Evolutionary conservation across 306 rosid species (phyloP).

Genomic region (Pterocarpus santalinus): DNA sequence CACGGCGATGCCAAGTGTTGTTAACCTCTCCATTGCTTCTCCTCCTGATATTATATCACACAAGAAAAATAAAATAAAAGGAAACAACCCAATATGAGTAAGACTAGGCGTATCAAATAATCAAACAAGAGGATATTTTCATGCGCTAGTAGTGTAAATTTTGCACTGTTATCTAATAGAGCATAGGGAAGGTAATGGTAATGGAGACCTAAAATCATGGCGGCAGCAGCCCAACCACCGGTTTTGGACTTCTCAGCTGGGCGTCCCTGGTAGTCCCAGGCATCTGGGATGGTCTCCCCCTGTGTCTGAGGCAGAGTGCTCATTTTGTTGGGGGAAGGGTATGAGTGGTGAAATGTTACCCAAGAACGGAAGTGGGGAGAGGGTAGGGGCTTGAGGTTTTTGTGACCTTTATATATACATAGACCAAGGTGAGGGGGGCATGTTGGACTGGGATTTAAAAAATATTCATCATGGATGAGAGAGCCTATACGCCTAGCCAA

Average conservation of each 20-base stretch:
- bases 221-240: conserved; percentile 87
- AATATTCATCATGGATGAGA: background rate
- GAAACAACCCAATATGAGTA: background rate
- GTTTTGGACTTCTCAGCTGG: conserved; percentile 71
- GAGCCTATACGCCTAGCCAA: conserved; percentile 21
- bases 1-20: conserved; percentile 83
- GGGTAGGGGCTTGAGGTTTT: background rate
- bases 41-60: conserved; percentile 60
- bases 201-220: conserved; percentile 80
- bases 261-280: conserved; percentile 83
- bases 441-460: background rate
- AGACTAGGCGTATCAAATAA: no score
- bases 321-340: conserved; percentile 30
- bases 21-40: conserved; percentile 84
- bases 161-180: no score
- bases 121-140: no score
- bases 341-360: background rate
- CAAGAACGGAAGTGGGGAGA: no score
- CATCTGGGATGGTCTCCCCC: conserved; percentile 68
- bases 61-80: background rate
- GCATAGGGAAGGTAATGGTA: background rate
- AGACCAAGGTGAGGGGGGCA: background rate
- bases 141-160: no score
- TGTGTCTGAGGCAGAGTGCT: conserved; percentile 55
- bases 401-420: conserved; percentile 28